Evolutionary conservation across 495 filamentous ascomycete species (phyloP), one percentile per base, ranked within the genome.

Genomic region (Penicillium antarcticum): DNA sequence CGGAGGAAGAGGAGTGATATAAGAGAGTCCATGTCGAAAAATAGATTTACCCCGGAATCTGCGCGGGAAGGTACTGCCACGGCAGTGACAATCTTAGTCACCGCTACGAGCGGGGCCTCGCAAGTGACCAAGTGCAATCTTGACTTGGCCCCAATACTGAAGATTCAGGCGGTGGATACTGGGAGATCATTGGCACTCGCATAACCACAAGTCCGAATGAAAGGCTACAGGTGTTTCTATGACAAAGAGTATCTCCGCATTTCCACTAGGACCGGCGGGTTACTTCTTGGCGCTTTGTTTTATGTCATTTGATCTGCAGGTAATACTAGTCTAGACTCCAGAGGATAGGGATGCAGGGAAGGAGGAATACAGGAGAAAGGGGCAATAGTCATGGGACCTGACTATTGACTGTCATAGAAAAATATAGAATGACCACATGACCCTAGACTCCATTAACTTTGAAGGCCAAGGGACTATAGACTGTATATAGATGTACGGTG

Each of bases 1-100:
- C n/a, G n/a, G 29, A 12, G 5, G 16, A 43, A 38, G 16, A 41
- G 48, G 26, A 12, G 16, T 23, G 45, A 23, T 45, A 45, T 46
- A n/a, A 35, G 34, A 23, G 13, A 24, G n/a, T 13, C 26, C 17
- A 34, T 23, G 33, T 5, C 21, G 19, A 19, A 5, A 40, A 29
- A 8, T 18, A 1, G 17, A 11, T 36, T 53, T 58, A 64, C 58
- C 61, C 58, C 61, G 36, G 61, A 64, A 45, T 64, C 35, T 53
- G 40, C 36, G 38, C 45, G 36, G 42, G 34, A 26, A 46, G 33
- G 14, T 29, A 52, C 31, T 49, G 37, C 50, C 57, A 59, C 57
- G 55, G 23, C 13, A 16, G 13, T 9, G 12, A 14, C 34, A 37
- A n/a, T 41, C 45, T 48, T 48, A 48, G 45, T 48, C 45, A 48